phyloP scores from a whole-genome alignment of 306 rosid species.

The Cyamopsis tetragonoloba region DNA sequence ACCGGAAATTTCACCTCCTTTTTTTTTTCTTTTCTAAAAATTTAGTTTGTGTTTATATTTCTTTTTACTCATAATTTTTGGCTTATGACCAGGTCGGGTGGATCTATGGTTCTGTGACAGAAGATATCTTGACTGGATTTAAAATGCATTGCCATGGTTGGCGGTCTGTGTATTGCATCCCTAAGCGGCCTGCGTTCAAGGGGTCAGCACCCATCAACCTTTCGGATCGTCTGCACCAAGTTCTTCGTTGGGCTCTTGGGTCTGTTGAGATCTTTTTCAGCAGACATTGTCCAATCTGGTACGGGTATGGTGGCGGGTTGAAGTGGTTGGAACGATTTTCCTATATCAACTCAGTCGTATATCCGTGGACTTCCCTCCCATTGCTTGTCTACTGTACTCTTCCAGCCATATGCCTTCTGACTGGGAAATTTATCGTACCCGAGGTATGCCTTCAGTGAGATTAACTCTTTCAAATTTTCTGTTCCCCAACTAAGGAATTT shows the following conservation, averaged over 20 bases:
- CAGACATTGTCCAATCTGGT: conserved; percentile 92
- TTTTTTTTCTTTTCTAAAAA: not conserved
- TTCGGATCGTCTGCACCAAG: conserved; percentile 94
- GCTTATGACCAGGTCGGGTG: conserved; percentile 70
- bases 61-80: conserved; percentile 18
- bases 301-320: conserved; percentile 92
- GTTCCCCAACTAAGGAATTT: not conserved
- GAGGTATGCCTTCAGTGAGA: conserved; percentile 55
- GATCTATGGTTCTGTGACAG: conserved; percentile 98
- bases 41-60: not conserved
- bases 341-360: conserved; percentile 84
- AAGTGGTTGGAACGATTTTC: conserved; percentile 81
- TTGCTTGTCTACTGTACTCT: conserved; percentile 83
- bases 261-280: conserved; percentile 96
- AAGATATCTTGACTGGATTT: conserved; percentile 97
- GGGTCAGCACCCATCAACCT: conserved; percentile 98
- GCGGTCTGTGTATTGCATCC: conserved; percentile 96
- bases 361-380: conserved; percentile 92
- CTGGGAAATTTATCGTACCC: conserved; percentile 90
- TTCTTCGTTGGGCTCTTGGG: conserved; percentile 96
- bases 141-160: conserved; percentile 99
- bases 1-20: not conserved
- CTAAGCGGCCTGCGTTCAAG: conserved; percentile 84
- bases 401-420: conserved; percentile 92
- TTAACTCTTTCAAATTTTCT: not conserved